Evolutionary conservation across 306 rosid genomes (phyloP), one percentile per base, ranked within the genome.

Genomic region (Cucurbita ficifolia): DNA sequence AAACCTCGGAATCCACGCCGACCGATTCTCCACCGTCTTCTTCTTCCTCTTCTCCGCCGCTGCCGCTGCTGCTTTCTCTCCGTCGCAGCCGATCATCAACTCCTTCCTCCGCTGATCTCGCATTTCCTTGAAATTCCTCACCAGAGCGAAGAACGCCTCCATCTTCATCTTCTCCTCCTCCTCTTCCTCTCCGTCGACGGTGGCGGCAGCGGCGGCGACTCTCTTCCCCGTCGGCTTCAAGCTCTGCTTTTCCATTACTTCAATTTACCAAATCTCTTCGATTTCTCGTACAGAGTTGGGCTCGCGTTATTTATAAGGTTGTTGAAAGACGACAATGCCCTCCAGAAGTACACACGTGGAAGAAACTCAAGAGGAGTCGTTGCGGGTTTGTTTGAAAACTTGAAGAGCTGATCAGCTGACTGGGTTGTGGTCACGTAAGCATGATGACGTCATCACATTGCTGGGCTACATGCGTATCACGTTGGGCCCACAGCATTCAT

Each of bases 1-100:
- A 10, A 75, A 75, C 57, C 8, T 74, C 17, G 69, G 73, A 75
- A 63, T 48, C 78, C 78, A 75, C 39, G 24, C 19, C 21, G 76
- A 73, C 46, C 11, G 65, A 17, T 46, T 46, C 56, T 48, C 14
- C 53, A 18, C 18, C 39, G 18, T 3, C 24, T 22, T 4, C 74
- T 3, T 62, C 58, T 9, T 60, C 35, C 5, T 59, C 72, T 39
- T 51, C 45, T 45, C 17, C 70, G 4, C 55, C 75, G 8, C 8
- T 55, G 21, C 48, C 35, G 13, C 8, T 55, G 21, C 48, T 18
- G 13, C 68, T 16, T 1, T 29, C 11, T 59, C 70, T 0, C 6
- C 58, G 48, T 3, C 39, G 10, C 22, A 21, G 49, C 6, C 51
- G 51, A 38, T 62, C 24, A 17, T 42, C 65, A 54, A 8, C 46